A percentile compares a stretch with the other conserved stretches of the same genome.
Evolutionary conservation across 371 early-diverging fungal genomes (phyloP).

Genomic region (Apophysomyces trapeziformis): DNA sequence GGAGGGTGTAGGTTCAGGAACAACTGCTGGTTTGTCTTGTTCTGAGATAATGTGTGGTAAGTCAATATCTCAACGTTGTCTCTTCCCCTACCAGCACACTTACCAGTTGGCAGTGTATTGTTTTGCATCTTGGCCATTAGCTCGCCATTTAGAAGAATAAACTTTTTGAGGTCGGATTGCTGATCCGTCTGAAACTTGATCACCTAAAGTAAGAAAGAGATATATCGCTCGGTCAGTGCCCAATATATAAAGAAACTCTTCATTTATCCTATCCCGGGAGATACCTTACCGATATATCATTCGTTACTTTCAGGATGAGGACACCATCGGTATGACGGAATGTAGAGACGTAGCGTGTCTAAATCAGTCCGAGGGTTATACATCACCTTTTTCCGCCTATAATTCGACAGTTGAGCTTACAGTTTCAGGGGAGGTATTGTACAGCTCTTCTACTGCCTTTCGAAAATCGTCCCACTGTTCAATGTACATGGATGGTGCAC

Average conservation of each 20-base stretch:
- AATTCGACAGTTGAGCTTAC: constrained; percentile 41
- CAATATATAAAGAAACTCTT: background rate
- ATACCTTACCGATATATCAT: constrained; percentile 62
- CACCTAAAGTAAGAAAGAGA: constrained; percentile 25
- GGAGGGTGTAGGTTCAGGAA: constrained; percentile 12
- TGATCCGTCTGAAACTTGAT: constrained; percentile 77
- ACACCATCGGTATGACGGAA: constrained; percentile 76
- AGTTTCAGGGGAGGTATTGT: constrained; percentile 61
- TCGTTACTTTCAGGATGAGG: constrained; percentile 76
- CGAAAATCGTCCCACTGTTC: constrained; percentile 76
- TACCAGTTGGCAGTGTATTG: constrained; percentile 20
- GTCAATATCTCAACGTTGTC: background rate
- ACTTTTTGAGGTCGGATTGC: constrained; percentile 73
- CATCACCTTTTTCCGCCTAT: no score
- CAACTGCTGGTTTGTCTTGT: background rate
- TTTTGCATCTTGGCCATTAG: constrained; percentile 79
- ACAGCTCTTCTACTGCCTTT: constrained; percentile 74
- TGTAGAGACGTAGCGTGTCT: constrained; percentile 75
- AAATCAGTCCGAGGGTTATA: no score
- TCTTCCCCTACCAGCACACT: constrained; percentile 17
- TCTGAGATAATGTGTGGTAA: background rate
- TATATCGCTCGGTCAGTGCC: no score
- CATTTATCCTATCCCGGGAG: background rate
- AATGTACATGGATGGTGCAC: constrained; percentile 41
- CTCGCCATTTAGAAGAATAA: constrained; percentile 65